phyloP scores from a whole-genome alignment of 805 yeast genomes.

The Teunomyces tritomae region DNA sequence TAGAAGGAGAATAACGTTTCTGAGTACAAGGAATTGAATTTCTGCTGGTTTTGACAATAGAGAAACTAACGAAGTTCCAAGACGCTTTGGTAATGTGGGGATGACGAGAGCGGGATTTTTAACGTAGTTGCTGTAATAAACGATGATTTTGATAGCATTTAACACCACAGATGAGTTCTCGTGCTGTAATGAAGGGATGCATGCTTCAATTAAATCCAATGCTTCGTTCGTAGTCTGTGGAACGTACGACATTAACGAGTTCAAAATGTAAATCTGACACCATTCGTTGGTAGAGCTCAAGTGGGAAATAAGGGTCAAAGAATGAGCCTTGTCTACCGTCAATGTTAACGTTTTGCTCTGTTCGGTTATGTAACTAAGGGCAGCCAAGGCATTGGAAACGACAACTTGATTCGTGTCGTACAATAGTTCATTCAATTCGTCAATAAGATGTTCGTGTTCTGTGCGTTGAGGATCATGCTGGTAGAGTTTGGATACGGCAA shows the following conservation, averaged over 20 bases:
- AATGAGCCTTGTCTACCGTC: constrained; percentile 49
- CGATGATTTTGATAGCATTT: constrained; percentile 68
- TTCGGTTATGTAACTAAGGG: constrained; percentile 64
- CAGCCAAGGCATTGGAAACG: constrained; percentile 69
- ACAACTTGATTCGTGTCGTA: constrained; percentile 59
- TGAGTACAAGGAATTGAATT: constrained; percentile 73
- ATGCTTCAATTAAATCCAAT: constrained; percentile 56
- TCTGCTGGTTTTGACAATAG: constrained; percentile 76
- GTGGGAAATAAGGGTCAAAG: constrained; percentile 32
- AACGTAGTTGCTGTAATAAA: constrained; percentile 73
- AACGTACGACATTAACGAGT: constrained; percentile 62
- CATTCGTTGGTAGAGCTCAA: constrained; percentile 55
- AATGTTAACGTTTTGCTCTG: constrained; percentile 48
- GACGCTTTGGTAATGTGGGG: constrained; percentile 51
- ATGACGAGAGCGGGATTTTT: constrained; percentile 52
- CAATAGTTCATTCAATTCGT: constrained; percentile 49
- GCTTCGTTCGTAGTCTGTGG: constrained; percentile 74
- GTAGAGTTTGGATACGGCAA: constrained; percentile 64
- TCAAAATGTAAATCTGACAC: constrained; percentile 68
- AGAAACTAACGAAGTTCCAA: constrained; percentile 68
- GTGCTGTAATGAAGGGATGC: constrained; percentile 73
- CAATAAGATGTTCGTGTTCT: constrained; percentile 42
- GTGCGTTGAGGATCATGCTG: constrained; percentile 51
- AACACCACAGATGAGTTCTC: constrained; percentile 78
- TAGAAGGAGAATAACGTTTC: constrained; percentile 75